These are phyloP conservation scores for Vicia faba DNA, from an alignment of 306 rosid genomes.

Conservation along the genomic window DNA sequence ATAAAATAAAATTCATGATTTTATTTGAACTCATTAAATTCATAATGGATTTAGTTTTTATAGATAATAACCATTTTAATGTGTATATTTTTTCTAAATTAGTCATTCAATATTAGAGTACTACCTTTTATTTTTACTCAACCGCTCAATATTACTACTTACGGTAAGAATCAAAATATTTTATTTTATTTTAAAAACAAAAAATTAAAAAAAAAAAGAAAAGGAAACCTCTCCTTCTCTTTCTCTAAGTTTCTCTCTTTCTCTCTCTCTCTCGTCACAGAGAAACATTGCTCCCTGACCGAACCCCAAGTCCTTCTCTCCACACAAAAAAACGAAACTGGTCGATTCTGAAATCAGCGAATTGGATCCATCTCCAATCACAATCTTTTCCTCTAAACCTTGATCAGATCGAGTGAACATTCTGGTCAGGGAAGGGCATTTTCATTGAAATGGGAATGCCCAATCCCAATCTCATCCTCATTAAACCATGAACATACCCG, in stretches of 20 bases:
- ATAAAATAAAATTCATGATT: too few species aligned
- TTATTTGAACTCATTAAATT: too few species aligned
- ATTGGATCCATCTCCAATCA: too few species aligned
- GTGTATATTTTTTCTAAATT: too few species aligned
- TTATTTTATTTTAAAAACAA: neutral
- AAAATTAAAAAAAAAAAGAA: neutral
- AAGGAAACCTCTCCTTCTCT: constrained; percentile 17
- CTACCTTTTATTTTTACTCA: too few species aligned
- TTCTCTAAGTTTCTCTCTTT: neutral
- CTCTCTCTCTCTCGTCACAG: constrained; percentile 5
- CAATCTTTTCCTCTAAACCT: too few species aligned
- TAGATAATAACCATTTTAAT: too few species aligned
- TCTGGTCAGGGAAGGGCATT: constrained; percentile 40
- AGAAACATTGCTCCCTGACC: constrained; percentile 49
- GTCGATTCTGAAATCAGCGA: too few species aligned
- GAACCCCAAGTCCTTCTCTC: constrained; percentile 47
- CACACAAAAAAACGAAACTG: neutral
- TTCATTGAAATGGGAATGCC: constrained; percentile 82
- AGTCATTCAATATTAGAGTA: neutral
- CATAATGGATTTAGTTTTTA: too few species aligned
- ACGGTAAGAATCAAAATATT: neutral
- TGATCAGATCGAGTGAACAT: neutral
- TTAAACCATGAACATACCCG: constrained; percentile 70
- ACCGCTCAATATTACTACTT: neutral
- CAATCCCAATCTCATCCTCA: constrained; percentile 30